phyloP scores from a whole-genome alignment of 768 basidiomycete genomes.

The Serendipita sp. region DNA sequence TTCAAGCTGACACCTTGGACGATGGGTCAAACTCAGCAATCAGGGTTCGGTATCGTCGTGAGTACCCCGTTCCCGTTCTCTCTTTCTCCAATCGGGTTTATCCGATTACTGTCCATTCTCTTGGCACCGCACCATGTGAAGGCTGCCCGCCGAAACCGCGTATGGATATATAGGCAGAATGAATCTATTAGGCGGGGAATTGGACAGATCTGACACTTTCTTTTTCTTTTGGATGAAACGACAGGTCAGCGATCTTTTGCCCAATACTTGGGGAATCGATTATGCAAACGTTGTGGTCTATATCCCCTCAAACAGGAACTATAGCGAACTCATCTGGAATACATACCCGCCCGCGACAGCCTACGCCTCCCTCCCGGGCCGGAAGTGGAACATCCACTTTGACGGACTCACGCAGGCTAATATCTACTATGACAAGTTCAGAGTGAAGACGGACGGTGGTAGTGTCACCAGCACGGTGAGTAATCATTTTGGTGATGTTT shows the following conservation, averaged over 20 bases:
- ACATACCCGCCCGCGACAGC: background rate
- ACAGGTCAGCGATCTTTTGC: background rate
- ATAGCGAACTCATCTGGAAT: background rate
- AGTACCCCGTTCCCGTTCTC: background rate
- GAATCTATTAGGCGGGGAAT: background rate
- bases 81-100: no score
- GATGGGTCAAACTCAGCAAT: background rate
- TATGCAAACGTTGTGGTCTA: background rate
- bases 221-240: background rate
- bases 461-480: background rate
- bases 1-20: background rate
- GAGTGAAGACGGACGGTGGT: background rate
- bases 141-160: no score
- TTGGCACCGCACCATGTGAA: no score
- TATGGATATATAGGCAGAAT: no score
- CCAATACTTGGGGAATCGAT: background rate
- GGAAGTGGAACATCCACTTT: background rate
- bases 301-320: background rate
- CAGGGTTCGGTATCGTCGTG: background rate
- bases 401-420: background rate
- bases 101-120: no score
- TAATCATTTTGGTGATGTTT: background rate
- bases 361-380: background rate
- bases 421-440: background rate
- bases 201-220: background rate